These are phyloP conservation scores for Alternaria ethzedia DNA, from an alignment of 2,329 filamentous ascomycete genomes.

Conservation along the genomic window DNA sequence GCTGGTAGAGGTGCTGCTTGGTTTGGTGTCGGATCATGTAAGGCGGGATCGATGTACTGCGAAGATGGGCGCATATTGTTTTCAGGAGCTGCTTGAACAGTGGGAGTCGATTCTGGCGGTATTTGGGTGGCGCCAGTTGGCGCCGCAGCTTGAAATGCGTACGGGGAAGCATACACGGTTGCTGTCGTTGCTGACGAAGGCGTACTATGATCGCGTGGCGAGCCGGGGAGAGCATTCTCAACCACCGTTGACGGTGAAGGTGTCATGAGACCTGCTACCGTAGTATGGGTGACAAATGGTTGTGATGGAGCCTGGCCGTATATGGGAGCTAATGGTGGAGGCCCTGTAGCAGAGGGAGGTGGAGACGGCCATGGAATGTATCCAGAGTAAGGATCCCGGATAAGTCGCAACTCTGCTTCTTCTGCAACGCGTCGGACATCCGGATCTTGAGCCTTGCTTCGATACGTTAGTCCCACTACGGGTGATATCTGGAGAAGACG, in stretches of 20 bases:
- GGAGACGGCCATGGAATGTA: conserved; percentile 30
- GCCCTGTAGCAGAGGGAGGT: conserved; percentile 17
- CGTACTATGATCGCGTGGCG: conserved; percentile 5
- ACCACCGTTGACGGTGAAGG: conserved; percentile 11
- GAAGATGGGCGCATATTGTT: background rate
- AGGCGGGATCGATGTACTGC: conserved; percentile 2
- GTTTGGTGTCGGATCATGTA: conserved; percentile 4
- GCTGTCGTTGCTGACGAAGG: background rate
- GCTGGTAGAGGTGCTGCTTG: conserved; percentile 4
- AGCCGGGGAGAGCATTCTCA: conserved; percentile 1
- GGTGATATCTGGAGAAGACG: background rate
- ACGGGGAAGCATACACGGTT: conserved; percentile 18
- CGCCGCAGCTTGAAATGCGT: conserved; percentile 5
- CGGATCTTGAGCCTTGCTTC: conserved; percentile 35
- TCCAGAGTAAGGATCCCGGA: conserved; percentile 22
- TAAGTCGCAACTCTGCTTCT: conserved; percentile 33
- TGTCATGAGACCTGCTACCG: conserved; percentile 1
- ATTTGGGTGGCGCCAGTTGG: background rate
- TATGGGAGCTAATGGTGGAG: background rate
- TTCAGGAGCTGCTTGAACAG: background rate
- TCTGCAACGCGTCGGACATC: conserved; percentile 38
- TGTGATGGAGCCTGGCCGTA: conserved; percentile 6
- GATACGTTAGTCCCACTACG: conserved; percentile 11
- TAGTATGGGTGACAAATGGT: background rate
- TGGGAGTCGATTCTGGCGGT: background rate